Conservation (phyloP, 1,284 basidiomycete species). For the Macrocystidia cucumis region DNA sequence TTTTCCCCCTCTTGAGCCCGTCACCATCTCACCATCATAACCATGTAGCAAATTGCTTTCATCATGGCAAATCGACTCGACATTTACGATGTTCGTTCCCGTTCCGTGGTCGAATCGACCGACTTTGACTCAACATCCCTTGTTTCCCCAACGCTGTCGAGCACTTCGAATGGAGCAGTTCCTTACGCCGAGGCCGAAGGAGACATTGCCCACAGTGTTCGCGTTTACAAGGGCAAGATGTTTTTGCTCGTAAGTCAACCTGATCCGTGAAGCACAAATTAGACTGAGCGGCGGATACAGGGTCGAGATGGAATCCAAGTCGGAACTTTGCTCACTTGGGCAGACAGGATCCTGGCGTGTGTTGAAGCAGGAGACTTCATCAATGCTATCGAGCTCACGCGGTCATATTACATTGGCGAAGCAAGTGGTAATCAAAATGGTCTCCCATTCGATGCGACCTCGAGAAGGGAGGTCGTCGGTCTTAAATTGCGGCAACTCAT, state of each 20-base stretch:
- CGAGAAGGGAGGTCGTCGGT: constrained; percentile 63
- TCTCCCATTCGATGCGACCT: constrained; percentile 61
- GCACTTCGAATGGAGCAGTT: constrained; percentile 37
- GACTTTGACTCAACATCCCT: constrained; percentile 49
- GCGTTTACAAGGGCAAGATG: constrained; percentile 84
- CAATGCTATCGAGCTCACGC: constrained; percentile 81
- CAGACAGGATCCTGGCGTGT: constrained; percentile 81
- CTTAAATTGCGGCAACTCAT: constrained; percentile 79
- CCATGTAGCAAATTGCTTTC: constrained; percentile 51
- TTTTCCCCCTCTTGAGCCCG: constrained; percentile 22
- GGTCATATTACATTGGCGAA: constrained; percentile 78
- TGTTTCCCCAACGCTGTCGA: constrained; percentile 43
- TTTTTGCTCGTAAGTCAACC: constrained; percentile 72
- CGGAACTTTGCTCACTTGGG: constrained; percentile 91
- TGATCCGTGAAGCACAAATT: constrained; percentile 2
- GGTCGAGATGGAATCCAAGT: constrained; percentile 66
- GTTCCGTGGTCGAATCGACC: constrained; percentile 49
- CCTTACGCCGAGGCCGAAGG: constrained; percentile 42
- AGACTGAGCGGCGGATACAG: constrained; percentile 27
- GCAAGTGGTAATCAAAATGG: constrained; percentile 86
- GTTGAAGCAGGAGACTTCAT: constrained; percentile 89
- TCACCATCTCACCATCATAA: constrained; percentile 7
- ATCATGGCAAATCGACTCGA: constrained; percentile 54
- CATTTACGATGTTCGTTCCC: constrained; percentile 61
- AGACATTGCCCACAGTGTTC: constrained; percentile 67